Base-by-base conservation (phyloP, 305 asterid species). In the Ilex paraguariensis region DNA sequence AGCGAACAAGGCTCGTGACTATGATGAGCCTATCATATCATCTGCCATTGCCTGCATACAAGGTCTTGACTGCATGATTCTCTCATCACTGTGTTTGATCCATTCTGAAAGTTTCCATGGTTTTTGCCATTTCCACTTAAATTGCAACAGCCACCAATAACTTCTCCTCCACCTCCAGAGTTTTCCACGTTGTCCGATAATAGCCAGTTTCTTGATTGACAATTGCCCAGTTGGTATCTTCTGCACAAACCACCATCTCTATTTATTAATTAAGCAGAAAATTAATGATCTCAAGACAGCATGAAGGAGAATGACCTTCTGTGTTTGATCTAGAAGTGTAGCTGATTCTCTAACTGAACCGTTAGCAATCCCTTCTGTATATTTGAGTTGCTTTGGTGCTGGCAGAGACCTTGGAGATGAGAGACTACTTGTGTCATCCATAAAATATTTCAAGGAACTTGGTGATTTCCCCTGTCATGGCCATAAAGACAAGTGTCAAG, bases 61-160 rank as follows among this genome's bases (percentile, higher is more conserved):
- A 52, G 13, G 56, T 16, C 28, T 52, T 52, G 56, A 14, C 13
- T 13, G 8, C 56, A 52, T 10, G 8, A 52, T 14, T 13, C 6
- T 52, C 13, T 52, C 56, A 51, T 51, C 56, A 16, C 56, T 51
- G 13, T 51, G 56, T 13, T 14, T 51, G 8, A 52, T 52, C 7
- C 8, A 16, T 16, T 52, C 56, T 0, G 56, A 52, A 52, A 52
- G 56, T 52, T 13, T 52, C 56, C 56, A 52, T 52, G 56, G 56
- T 52, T 52, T 52, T 52, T 52, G 5, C 56, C 56, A 52, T 13
- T 52, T 52, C 56, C 56, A 51, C 13, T 51, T 51, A 51, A 51
- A 51, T 14, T 51, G 56, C 56, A 51, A 5, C 13, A 51, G 56
- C 56, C 56, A 51, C 21, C 13, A 3, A 51, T 51, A 2, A 51